Conservation (phyloP, 306 rosid species). For the Cicer pinnatifidum region DNA sequence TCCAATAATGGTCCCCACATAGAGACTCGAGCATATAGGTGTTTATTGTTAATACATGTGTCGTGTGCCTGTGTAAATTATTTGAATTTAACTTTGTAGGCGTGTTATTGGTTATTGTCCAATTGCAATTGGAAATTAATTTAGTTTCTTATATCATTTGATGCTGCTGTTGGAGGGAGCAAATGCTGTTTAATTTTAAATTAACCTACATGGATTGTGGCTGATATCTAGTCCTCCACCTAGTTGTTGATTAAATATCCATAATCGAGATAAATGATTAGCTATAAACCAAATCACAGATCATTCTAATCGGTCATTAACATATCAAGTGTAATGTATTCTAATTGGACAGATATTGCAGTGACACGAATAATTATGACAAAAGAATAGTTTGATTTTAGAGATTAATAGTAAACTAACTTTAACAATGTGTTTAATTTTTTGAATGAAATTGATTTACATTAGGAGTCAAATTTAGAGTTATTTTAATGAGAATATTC, state of each 20-base stretch:
- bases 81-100: constrained; percentile 14
- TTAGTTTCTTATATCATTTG: background rate
- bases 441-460: no score
- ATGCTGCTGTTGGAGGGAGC: constrained; percentile 50
- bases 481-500: no score
- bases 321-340: background rate
- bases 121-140: constrained; percentile 18
- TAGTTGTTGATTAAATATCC: constrained; percentile 8
- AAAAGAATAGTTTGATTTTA: no score
- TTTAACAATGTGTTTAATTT: no score
- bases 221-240: constrained; percentile 40
- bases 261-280: background rate
- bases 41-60: background rate
- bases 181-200: constrained; percentile 25
- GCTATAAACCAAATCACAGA: background rate
- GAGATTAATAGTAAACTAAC: no score
- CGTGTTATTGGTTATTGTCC: constrained; percentile 32
- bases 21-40: constrained; percentile 33
- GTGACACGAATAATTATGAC: no score
- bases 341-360: background rate
- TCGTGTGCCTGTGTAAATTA: background rate
- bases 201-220: constrained; percentile 27
- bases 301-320: no score
- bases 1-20: constrained; percentile 49
- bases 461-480: no score